Evolutionary conservation across 176 grass and related monocot genomes (phyloP).

Genomic region (Coix lacrymajobi): DNA sequence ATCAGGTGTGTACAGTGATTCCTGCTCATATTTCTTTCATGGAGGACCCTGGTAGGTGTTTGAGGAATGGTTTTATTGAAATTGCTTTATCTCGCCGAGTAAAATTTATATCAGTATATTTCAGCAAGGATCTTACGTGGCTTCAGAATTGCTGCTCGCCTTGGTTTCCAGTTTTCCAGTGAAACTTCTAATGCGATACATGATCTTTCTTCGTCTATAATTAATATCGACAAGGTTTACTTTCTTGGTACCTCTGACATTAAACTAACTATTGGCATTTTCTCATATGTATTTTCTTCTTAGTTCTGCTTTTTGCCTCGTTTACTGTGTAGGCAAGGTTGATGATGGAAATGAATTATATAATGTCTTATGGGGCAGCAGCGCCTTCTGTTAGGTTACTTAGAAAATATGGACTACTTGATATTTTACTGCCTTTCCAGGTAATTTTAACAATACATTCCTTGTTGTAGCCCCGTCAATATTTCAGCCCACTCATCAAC

Average conservation of each 20-base stretch:
- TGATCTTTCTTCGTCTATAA: slow-evolving; percentile 57
- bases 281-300: slow-evolving; percentile 2
- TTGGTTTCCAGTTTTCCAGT: slow-evolving; percentile 75
- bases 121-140: slow-evolving; percentile 94
- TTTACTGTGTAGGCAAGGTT: slow-evolving; percentile 55
- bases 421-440: slow-evolving; percentile 87
- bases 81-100: slow-evolving; percentile 7
- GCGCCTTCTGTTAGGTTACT: slow-evolving; percentile 65
- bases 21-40: slow-evolving; percentile 75
- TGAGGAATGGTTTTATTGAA: slow-evolving; percentile 9
- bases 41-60: slow-evolving; percentile 72
- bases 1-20: slow-evolving; percentile 69
- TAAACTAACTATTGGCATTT: background rate
- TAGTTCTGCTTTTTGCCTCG: slow-evolving; percentile 2
- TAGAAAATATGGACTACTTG: slow-evolving; percentile 70
- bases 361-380: slow-evolving; percentile 83
- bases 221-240: slow-evolving; percentile 47
- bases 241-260: slow-evolving; percentile 11
- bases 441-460: slow-evolving; percentile 44
- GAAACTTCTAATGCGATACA: slow-evolving; percentile 64
- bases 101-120: slow-evolving; percentile 31
- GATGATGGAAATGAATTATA: slow-evolving; percentile 77
- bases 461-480: background rate
- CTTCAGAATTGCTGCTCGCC: slow-evolving; percentile 82
- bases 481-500: slow-evolving; percentile 16